A percentile compares a stretch with the other conserved stretches of the same genome.
phyloP scores from a whole-genome alignment of 768 basidiomycete genomes.

The Mycena epipterygia region DNA sequence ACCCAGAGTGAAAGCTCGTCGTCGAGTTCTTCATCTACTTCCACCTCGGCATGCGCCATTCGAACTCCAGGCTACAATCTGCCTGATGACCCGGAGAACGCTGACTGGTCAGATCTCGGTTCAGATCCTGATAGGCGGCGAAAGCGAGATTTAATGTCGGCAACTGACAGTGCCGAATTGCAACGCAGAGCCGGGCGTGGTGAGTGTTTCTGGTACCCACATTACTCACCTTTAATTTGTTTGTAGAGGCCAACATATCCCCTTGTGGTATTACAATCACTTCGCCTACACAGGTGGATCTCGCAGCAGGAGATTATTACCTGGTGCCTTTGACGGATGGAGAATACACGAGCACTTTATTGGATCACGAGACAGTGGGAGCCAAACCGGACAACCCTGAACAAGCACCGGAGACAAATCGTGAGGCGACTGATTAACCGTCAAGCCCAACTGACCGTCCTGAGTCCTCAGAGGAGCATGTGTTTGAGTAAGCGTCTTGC shows the following conservation, averaged over 20 bases:
- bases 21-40: not conserved
- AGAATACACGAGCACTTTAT: not conserved
- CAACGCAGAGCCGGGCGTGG: not conserved
- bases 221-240: not conserved
- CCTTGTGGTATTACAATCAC: not conserved
- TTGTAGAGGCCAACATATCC: not conserved
- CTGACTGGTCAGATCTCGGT: conserved; percentile 6
- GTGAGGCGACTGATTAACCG: not conserved
- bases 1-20: not conserved
- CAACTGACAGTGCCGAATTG: not conserved
- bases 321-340: not conserved
- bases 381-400: not conserved
- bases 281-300: not conserved
- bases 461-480: conserved; percentile 18
- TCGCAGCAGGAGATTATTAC: conserved; percentile 2
- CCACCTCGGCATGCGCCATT: not conserved
- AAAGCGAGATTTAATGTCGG: not conserved
- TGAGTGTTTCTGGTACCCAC: not conserved
- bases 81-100: conserved; percentile 5
- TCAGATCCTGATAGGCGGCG: conserved; percentile 15
- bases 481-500: conserved; percentile 18
- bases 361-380: not conserved
- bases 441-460: not conserved
- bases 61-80: not conserved
- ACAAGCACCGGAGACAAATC: conserved; percentile 6